phyloP scores from a whole-genome alignment of 2,329 filamentous ascomycete genomes.

The Aureobasidium pullulans region DNA sequence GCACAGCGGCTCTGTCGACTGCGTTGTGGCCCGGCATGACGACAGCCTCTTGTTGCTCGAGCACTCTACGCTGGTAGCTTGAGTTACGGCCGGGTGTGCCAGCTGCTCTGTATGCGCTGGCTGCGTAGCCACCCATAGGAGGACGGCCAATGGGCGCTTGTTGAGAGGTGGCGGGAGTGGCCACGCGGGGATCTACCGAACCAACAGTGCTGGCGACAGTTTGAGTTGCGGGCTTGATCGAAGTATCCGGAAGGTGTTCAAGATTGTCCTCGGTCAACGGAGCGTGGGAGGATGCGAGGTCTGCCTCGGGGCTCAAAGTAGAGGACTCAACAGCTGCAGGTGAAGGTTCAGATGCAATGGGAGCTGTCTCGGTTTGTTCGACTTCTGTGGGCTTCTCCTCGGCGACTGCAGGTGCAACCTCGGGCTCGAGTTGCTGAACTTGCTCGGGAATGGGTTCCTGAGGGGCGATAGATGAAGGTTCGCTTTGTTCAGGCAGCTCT shows the following conservation, averaged over 20 bases:
- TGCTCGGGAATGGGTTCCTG: conserved; percentile 23
- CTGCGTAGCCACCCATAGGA: conserved; percentile 64
- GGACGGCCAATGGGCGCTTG: conserved; percentile 56
- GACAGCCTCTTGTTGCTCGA: conserved; percentile 95
- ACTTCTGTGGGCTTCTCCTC: conserved; percentile 17
- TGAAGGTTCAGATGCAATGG: conserved; percentile 18
- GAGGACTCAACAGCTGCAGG: conserved; percentile 17
- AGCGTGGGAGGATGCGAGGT: conserved; percentile 64
- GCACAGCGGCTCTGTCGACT: conserved; percentile 84
- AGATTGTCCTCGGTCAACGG: conserved; percentile 88
- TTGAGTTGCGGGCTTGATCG: conserved; percentile 66
- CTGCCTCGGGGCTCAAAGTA: conserved; percentile 24
- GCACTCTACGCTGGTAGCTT: conserved; percentile 75
- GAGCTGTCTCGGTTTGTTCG: conserved; percentile 19
- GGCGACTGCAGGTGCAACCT: conserved; percentile 17
- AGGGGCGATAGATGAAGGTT: conserved; percentile 18
- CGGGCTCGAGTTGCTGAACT: conserved; percentile 15
- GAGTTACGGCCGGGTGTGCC: conserved; percentile 57
- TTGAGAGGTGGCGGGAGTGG: conserved; percentile 52
- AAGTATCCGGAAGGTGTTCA: conserved; percentile 79
- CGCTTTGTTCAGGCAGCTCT: conserved; percentile 25
- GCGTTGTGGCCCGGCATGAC: conserved; percentile 97
- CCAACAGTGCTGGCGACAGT: conserved; percentile 89
- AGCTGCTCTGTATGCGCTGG: conserved; percentile 76
- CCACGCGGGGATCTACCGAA: conserved; percentile 67